These are phyloP conservation scores for Trichoderma gamsii DNA, from an alignment of 495 filamentous ascomycete species.

Conservation along the genomic window DNA sequence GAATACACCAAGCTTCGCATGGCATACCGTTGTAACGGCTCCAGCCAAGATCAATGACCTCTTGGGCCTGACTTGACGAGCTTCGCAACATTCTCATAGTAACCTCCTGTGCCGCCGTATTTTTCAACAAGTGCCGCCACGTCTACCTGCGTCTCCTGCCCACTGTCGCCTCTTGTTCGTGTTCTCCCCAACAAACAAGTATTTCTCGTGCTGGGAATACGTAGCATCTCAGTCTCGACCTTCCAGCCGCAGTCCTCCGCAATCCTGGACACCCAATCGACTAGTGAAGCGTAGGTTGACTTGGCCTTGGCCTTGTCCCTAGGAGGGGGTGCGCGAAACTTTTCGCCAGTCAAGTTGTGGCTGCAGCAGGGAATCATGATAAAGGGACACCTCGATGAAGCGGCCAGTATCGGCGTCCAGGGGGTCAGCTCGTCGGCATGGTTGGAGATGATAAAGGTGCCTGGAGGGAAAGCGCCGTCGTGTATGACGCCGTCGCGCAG, in stretches of 20 bases:
- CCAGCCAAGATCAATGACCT: slow-evolving; percentile 31
- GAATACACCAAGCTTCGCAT: too few species aligned
- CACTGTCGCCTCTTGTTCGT: slow-evolving; percentile 25
- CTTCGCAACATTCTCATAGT: slow-evolving; percentile 48
- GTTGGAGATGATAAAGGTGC: slow-evolving; percentile 92
- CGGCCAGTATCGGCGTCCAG: slow-evolving; percentile 89
- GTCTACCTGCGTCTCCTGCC: slow-evolving; percentile 26
- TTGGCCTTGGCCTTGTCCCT: slow-evolving; percentile 44
- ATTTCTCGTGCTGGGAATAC: slow-evolving; percentile 89
- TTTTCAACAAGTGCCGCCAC: slow-evolving; percentile 32
- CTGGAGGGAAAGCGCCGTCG: slow-evolving; percentile 62
- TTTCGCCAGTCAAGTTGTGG: slow-evolving; percentile 69
- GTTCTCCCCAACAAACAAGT: slow-evolving; percentile 64
- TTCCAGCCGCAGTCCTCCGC: slow-evolving; percentile 65
- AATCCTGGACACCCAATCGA: slow-evolving; percentile 61
- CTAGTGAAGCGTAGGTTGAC: slow-evolving; percentile 66
- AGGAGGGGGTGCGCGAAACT: slow-evolving; percentile 62
- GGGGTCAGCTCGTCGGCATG: slow-evolving; percentile 93
- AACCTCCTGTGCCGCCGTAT: slow-evolving; percentile 52
- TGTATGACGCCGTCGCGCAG: slow-evolving; percentile 44
- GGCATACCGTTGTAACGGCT: too few species aligned
- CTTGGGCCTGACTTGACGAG: slow-evolving; percentile 37
- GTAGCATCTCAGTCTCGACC: slow-evolving; percentile 70
- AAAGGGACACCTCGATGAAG: slow-evolving; percentile 68
- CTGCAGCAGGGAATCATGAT: slow-evolving; percentile 94